Conservation (phyloP, 164 flowering plant genomes). For the Cinnamomum chago region DNA sequence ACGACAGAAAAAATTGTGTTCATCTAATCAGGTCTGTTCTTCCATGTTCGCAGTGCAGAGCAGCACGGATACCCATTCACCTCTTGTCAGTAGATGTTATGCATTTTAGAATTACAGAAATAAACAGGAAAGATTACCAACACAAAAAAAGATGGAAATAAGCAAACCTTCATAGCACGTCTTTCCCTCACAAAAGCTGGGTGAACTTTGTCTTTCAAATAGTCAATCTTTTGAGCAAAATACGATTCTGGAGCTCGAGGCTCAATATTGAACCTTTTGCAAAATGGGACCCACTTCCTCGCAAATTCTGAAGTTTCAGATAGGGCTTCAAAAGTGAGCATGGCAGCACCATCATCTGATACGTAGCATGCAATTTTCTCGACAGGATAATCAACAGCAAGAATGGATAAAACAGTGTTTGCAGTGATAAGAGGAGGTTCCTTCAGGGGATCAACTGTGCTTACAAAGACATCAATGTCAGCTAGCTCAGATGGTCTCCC, state of each 20-base stretch:
- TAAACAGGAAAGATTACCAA: neutral
- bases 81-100: neutral
- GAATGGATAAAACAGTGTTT: constrained; percentile 88
- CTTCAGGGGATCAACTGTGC: constrained; percentile 93
- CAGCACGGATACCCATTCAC: neutral
- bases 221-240: constrained; percentile 77
- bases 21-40: neutral
- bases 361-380: constrained; percentile 95
- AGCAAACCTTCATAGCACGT: constrained; percentile 80
- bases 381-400: constrained; percentile 92
- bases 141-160: too few relatives aligned
- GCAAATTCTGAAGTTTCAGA: constrained; percentile 92
- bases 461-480: constrained; percentile 91
- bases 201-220: constrained; percentile 84
- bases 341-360: constrained; percentile 97
- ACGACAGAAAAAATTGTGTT: neutral
- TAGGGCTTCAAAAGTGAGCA: constrained; percentile 85
- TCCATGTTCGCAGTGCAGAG: neutral
- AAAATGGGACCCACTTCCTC: constrained; percentile 91
- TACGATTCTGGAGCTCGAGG: constrained; percentile 97
- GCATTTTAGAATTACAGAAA: neutral
- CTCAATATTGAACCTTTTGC: constrained; percentile 80
- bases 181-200: constrained; percentile 88
- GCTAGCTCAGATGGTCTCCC: constrained; percentile 92
- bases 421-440: constrained; percentile 98